Percentiles rank a stretch among this genome's conserved stretches.
phyloP scores from a whole-genome alignment of 2,329 filamentous ascomycete species.

The Waltergamsia citrina region DNA sequence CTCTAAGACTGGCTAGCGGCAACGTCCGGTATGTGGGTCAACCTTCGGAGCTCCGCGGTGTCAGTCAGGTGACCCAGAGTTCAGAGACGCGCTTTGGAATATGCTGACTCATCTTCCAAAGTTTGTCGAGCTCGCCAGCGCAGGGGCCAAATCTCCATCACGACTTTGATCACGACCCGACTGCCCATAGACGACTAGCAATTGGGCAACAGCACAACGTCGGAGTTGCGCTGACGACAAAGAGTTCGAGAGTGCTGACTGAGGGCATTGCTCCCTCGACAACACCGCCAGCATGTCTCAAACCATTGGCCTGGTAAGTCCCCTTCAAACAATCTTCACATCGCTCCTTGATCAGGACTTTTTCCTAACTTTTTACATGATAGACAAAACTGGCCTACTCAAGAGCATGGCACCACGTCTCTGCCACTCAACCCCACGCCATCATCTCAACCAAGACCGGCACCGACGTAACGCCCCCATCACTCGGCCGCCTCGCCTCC shows the following conservation, averaged over 20 bases:
- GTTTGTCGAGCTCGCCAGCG: neutral
- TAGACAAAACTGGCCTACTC: slow-evolving; percentile 96
- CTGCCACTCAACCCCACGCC: slow-evolving; percentile 57
- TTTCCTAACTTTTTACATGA: neutral
- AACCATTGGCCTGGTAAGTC: slow-evolving; percentile 61
- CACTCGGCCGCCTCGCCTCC: slow-evolving; percentile 83
- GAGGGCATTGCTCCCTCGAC: slow-evolving; percentile 11
- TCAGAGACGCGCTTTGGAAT: neutral
- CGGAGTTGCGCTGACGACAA: no score
- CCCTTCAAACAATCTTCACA: slow-evolving; percentile 2
- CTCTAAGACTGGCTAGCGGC: neutral
- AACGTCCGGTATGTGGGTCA: neutral
- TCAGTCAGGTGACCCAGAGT: slow-evolving; percentile 4
- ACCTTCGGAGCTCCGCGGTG: slow-evolving; percentile 3
- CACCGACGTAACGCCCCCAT: slow-evolving; percentile 50
- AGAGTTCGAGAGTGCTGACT: neutral
- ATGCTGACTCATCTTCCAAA: neutral
- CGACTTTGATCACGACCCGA: neutral
- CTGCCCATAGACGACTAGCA: neutral
- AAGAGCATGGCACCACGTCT: slow-evolving; percentile 85
- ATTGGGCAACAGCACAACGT: no score
- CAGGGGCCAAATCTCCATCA: neutral
- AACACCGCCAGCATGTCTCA: slow-evolving; percentile 58
- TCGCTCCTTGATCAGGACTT: slow-evolving; percentile 2
- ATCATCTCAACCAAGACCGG: slow-evolving; percentile 41